A percentile compares a stretch with the other conserved stretches of the same genome.
phyloP scores from a whole-genome alignment of 345 rosid genomes.

The Salix viminalis region DNA sequence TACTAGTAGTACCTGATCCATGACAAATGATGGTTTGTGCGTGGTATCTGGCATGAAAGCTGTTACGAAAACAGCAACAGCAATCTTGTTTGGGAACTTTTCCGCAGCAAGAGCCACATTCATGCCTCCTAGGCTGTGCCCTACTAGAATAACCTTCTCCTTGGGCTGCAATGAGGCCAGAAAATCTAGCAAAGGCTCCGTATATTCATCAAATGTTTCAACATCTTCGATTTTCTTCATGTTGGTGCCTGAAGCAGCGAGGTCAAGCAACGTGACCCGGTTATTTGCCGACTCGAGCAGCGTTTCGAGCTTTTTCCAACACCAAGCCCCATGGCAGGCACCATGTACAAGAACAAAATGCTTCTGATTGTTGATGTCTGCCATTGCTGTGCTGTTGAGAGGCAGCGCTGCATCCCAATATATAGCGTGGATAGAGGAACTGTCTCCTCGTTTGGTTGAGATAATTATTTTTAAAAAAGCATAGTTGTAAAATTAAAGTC shows the following conservation, averaged over 20 bases:
- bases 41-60: slow-evolving; percentile 26
- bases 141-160: slow-evolving; percentile 31
- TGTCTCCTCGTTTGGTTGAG: too few relatives aligned
- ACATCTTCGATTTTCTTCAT: slow-evolving; percentile 19
- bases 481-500: too few relatives aligned
- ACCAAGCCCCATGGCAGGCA: slow-evolving; percentile 43
- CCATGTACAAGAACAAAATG: slow-evolving; percentile 49
- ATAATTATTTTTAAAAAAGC: too few relatives aligned
- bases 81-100: slow-evolving; percentile 18
- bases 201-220: slow-evolving; percentile 14
- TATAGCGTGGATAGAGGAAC: not conserved
- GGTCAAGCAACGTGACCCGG: slow-evolving; percentile 35
- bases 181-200: slow-evolving; percentile 19
- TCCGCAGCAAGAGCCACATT: slow-evolving; percentile 30
- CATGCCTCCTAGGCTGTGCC: slow-evolving; percentile 34
- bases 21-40: slow-evolving; percentile 1
- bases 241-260: slow-evolving; percentile 36
- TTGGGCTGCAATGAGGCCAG: slow-evolving; percentile 8
- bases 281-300: slow-evolving; percentile 33
- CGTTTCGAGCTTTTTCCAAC: slow-evolving; percentile 40
- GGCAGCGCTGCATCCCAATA: not conserved
- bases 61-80: slow-evolving; percentile 19
- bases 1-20: slow-evolving; percentile 12
- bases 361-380: not conserved
- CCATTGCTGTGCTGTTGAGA: not conserved